Evolutionary conservation across 208 protist species (phyloP), one percentile per base, ranked within the genome.

Genomic region (Acanthamoeba royreba): DNA sequence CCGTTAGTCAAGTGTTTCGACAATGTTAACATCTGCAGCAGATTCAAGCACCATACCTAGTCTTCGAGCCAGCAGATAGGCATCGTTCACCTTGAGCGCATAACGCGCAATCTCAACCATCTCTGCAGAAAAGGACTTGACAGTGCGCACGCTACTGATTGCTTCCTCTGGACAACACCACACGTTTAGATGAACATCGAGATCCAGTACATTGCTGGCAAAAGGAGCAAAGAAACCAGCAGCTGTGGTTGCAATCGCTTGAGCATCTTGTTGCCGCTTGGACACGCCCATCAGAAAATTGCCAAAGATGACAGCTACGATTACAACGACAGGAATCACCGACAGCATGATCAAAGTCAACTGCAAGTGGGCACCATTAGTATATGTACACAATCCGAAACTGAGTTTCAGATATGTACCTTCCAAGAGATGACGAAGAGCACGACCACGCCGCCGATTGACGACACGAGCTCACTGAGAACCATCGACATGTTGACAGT

Each of bases 331-430:
- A 2, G 96, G 96, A 1, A 97, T 95, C 1, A 97, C 92, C 7
- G 31, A 35, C 1, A 97, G 77, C 88, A 97, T 96, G 25, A 96
- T 66, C 4, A 96, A 81, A 13, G 96, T 97, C 0, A 97, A 53
- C 69, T 55, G 72, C 47, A 58, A 61, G 53, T 33, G 22, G 45
- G 22, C 53, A 19, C 53, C 53, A 61, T 61, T 45, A 11, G n/a
- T 38, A 85, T 28, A 85, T 28, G n/a, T 28, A 53, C 38, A 85
- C 13, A 53, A 13, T 9, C 11, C 17, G 31, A 42, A 85, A 85
- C 45, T 61, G 22, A 61, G n/a, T 61, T 28, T 61, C n/a, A n/a
- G 53, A 61, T 61, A 17, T 47, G 13, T 22, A 92, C 79, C 55
- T 96, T 93, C 92, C 94, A 96, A 7, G 94, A 96, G 4, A 94